A percentile compares a stretch with the other conserved stretches of the same genome.
phyloP scores from a whole-genome alignment of 768 basidiomycete genomes.

The Kwoniella sp. region DNA sequence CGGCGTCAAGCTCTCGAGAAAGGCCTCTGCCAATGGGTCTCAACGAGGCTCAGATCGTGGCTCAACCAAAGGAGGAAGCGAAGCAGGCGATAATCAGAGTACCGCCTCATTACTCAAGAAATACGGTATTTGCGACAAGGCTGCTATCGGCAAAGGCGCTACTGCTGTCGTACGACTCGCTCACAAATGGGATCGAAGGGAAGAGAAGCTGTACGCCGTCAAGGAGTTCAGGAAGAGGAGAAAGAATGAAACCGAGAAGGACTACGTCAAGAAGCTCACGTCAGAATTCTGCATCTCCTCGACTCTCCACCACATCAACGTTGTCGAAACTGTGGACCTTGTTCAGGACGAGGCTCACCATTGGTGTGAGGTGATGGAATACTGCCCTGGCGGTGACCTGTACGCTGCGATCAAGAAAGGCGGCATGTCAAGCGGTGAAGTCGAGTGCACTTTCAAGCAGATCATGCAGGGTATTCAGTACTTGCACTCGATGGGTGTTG shows the following conservation, averaged over 20 bases:
- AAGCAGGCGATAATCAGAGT: slow-evolving; percentile 60
- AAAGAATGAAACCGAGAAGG: slow-evolving; percentile 98
- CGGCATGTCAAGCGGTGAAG: slow-evolving; percentile 83
- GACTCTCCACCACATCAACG: slow-evolving; percentile 86
- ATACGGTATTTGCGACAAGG: slow-evolving; percentile 95
- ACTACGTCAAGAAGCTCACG: slow-evolving; percentile 99
- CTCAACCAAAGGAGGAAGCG: slow-evolving; percentile 62
- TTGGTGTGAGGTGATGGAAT: slow-evolving; percentile 99
- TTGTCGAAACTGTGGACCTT: slow-evolving; percentile 98
- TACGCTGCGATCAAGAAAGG: slow-evolving; percentile 99
- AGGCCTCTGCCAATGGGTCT: slow-evolving; percentile 63
- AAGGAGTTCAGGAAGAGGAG: slow-evolving; percentile 99
- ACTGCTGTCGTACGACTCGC: slow-evolving; percentile 94
- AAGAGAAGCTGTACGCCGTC: slow-evolving; percentile 96
- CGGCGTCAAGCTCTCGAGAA: slow-evolving; percentile 75
- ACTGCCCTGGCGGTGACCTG: slow-evolving; percentile 95
- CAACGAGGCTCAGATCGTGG: slow-evolving; percentile 51
- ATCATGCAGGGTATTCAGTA: slow-evolving; percentile 85
- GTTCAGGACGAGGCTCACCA: slow-evolving; percentile 96
- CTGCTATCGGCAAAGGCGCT: slow-evolving; percentile 97
- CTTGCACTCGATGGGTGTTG: slow-evolving; percentile 93
- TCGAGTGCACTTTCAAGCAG: slow-evolving; percentile 98
- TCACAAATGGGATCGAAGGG: slow-evolving; percentile 96
- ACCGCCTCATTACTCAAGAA: slow-evolving; percentile 73
- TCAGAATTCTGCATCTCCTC: slow-evolving; percentile 99